phyloP scores from a whole-genome alignment of 345 rosid genomes.

The Euphorbia pulcherrima region DNA sequence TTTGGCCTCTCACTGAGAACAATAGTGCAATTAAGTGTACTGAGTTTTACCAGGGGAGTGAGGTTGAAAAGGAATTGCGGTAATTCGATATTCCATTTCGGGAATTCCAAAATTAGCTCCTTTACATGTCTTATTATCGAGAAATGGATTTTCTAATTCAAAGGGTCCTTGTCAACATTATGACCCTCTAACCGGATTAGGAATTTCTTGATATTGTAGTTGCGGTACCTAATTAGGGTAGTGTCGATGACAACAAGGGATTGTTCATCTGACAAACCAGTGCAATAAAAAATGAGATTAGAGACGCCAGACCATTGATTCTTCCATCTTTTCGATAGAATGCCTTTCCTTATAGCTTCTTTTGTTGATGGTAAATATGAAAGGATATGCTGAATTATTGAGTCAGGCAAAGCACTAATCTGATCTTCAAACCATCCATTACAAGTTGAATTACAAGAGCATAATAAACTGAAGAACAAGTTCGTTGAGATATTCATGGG shows the following conservation, averaged over 20 bases:
- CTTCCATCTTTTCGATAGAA: neutral
- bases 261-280: neutral
- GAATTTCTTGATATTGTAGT: neutral
- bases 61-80: neutral
- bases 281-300: neutral
- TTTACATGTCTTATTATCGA: neutral
- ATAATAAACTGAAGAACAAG: too few relatives aligned
- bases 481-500: too few relatives aligned
- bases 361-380: neutral
- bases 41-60: neutral
- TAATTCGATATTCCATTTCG: too few relatives aligned
- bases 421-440: neutral
- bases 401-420: neutral
- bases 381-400: neutral
- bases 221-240: neutral
- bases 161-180: neutral
- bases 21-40: neutral
- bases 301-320: neutral
- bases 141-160: neutral
- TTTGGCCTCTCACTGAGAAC: neutral
- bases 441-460: too few relatives aligned
- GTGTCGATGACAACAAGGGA: neutral
- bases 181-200: too few relatives aligned
- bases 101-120: neutral
- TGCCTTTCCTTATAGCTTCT: neutral